A percentile compares a stretch with the other conserved stretches of the same genome.
phyloP scores from a whole-genome alignment of 2,329 filamentous ascomycete genomes.

The Hypomyces rosellus region DNA sequence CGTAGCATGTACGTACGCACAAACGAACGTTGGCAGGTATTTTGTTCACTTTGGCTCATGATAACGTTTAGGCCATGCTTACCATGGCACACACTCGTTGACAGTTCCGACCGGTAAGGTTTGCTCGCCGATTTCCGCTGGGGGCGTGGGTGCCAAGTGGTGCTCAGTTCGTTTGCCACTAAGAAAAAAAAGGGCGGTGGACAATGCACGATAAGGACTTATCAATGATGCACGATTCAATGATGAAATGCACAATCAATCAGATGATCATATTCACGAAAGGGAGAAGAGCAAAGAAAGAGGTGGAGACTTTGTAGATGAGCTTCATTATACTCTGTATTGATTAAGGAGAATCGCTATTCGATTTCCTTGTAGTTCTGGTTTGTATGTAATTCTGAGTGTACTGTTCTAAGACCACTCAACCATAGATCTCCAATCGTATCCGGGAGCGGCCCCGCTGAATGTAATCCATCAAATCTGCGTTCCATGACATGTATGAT shows the following conservation, averaged over 20 bases:
- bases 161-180: too few relatives aligned
- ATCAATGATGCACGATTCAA: not conserved
- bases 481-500: constrained; percentile 5
- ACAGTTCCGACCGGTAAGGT: not conserved
- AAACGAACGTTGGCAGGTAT: too few relatives aligned
- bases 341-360: not conserved
- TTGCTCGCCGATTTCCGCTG: not conserved
- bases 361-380: not conserved
- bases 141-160: not conserved
- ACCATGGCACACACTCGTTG: not conserved
- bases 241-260: not conserved
- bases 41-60: not conserved
- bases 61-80: too few relatives aligned
- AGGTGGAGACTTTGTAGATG: not conserved
- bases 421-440: not conserved
- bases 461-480: not conserved
- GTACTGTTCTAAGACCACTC: not conserved
- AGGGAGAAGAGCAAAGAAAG: not conserved
- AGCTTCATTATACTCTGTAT: not conserved
- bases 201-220: too few relatives aligned
- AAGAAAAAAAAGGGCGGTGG: too few relatives aligned
- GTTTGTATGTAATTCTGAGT: not conserved
- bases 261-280: not conserved
- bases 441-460: not conserved
- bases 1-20: not conserved